Evolutionary conservation across 306 rosid species (phyloP), one percentile per base, ranked within the genome.

Genomic region (Lablab purpureus): DNA sequence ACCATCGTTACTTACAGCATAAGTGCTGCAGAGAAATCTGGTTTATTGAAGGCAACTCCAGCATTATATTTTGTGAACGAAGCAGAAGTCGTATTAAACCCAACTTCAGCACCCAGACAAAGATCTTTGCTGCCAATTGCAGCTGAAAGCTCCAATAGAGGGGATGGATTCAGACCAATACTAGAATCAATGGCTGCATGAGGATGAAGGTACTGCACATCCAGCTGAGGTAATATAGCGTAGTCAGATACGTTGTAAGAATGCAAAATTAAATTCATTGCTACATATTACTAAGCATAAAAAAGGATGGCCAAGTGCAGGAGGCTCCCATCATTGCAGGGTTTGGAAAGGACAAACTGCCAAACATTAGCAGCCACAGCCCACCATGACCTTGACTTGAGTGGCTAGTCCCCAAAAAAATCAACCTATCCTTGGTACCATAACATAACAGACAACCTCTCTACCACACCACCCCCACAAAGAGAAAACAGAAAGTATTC

Each of bases 141-240:
- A 54, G 89, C 92, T 14, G 98, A 88, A 67, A 94, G 73, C 84
- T 91, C 97, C 85, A 94, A 86, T 64, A 85, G 89, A 80, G 97
- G 98, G 73, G 87, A 81, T 58, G 98, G 97, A 76, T 89, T 90
- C 87, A 94, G 82, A 71, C 97, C 97, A 76, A 94, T 92, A 81
- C 97, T 94, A 84, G 97, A 91, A 84, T 90, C 91, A 73, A 92
- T 41, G 52, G 92, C 91, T 8, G 95, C 98, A 84, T 87, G 98
- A 69, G 98, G 97, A 85, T 92, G 97, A 59, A 84, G 83, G 85
- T 94, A 92, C 80, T 88, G 91, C 81, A 94, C 88, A 59, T 91
- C 97, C 88, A 94, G 84, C 98, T 94, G 93, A 76, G 67, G 56
- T n/a, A 74, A 73, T 22, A 66, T 63, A 11, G 66, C 40, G 68